Evolutionary conservation across 257 asterid species (phyloP).

Genomic region (Solanum rostratum): DNA sequence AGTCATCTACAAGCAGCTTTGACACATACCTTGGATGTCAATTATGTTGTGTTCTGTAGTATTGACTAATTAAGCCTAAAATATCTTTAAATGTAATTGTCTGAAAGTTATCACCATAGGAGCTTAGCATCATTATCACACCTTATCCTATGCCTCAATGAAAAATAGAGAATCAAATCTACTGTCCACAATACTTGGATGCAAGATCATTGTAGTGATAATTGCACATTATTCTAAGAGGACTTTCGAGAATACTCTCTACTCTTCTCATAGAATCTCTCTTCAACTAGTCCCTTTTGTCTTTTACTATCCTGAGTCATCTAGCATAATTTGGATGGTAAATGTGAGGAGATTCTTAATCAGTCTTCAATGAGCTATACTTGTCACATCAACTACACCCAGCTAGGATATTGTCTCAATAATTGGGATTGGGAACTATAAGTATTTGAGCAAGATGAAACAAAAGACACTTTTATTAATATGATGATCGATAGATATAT

Average conservation of each 20-base stretch:
- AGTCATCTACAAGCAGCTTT: not conserved
- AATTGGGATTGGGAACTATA: not conserved
- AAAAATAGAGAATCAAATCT: not conserved
- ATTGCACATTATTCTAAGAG: not conserved
- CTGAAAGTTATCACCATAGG: not conserved
- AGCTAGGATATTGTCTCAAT: not conserved
- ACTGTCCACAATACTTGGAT: not conserved
- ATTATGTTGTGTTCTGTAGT: not conserved
- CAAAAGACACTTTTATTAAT: no score
- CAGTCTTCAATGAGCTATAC: not conserved
- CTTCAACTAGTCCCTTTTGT: not conserved
- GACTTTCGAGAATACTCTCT: not conserved
- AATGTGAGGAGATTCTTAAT: not conserved
- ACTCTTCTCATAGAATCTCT: not conserved
- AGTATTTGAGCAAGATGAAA: no score
- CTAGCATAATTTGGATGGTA: not conserved
- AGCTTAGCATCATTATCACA: not conserved
- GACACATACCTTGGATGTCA: not conserved
- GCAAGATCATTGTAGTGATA: not conserved
- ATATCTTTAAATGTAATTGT: not conserved
- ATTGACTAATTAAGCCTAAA: not conserved
- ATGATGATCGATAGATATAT: no score
- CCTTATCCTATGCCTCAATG: not conserved
- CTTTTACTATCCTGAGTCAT: not conserved
- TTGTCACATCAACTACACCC: not conserved